A percentile compares a stretch with the other conserved stretches of the same genome.
Evolutionary conservation across 176 grass and related monocot genomes (phyloP).

Genomic region (Aegilops tauschii): DNA sequence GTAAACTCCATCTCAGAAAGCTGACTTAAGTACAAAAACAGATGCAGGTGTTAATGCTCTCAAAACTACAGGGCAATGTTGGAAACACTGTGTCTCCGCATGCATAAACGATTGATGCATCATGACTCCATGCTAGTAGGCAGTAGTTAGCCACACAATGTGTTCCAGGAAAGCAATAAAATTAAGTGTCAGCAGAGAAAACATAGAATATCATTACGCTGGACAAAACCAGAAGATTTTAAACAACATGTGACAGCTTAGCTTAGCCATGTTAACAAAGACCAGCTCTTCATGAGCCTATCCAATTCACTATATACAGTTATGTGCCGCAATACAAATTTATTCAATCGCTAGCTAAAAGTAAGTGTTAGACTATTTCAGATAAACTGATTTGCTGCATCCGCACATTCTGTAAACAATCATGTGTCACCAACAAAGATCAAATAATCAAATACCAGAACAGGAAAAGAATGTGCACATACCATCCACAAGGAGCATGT

Average conservation of each 20-base stretch:
- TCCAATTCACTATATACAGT: background rate
- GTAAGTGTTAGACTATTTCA: background rate
- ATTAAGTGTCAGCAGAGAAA: background rate
- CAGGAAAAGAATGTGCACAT: slow-evolving; percentile 9
- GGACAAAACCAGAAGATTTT: background rate
- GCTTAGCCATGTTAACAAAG: slow-evolving; percentile 13
- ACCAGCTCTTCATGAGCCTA: background rate
- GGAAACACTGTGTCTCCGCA: background rate
- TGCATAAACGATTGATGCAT: slow-evolving; percentile 2
- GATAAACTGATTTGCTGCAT: slow-evolving; percentile 2
- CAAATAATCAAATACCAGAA: slow-evolving; percentile 5
- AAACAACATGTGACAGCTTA: background rate
- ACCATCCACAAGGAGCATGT: slow-evolving; percentile 98
- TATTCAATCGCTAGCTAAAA: slow-evolving; percentile 3
- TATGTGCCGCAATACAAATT: background rate
- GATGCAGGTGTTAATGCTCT: background rate
- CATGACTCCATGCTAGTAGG: slow-evolving; percentile 7
- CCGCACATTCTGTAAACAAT: background rate
- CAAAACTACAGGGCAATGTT: background rate
- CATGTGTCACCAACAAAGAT: background rate
- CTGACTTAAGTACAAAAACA: background rate
- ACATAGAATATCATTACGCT: slow-evolving; percentile 1
- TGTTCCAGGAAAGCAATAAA: background rate
- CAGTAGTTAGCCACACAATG: background rate
- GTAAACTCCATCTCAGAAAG: slow-evolving; percentile 12